Base-by-base conservation (phyloP, 2,329 filamentous ascomycete genomes). In the Fusarium coffeatum region DNA sequence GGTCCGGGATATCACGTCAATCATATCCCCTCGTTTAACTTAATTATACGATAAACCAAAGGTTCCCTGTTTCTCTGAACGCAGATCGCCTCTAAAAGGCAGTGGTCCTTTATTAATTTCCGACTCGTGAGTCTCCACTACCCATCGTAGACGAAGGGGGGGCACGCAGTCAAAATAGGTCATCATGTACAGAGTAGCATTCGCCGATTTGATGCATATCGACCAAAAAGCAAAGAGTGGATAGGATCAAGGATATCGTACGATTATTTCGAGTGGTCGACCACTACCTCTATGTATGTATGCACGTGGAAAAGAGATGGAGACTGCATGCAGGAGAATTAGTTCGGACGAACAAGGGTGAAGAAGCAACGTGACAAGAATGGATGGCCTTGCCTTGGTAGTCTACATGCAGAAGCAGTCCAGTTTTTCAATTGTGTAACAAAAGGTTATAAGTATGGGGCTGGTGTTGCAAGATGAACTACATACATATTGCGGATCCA, bases 91-190 rank as follows among this genome's bases (percentile, higher is more conserved):
- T 43, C 27, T 42, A 28, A 34, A 25, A 42, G 16, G 41, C n/a
- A 45, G 42, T 60, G 63, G 59, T 42, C 66, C 71, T 65, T 70
- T 58, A 50, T 32, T 58, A 73, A 74, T 74, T 58, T 71, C 68
- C 68, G 59, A 48, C 23, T 47, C 15, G 49, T 43, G 34, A 25
- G 37, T 63, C 43, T 59, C 59, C 68, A 65, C 59, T 41, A 23
- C 34, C 18, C 51, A 60, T 37, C 48, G 30, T 13, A 50, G 10
- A 15, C 23, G 11, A n/a, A 40, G 23, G 23, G 34, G 18, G n/a
- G 49, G 22, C 41, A 28, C 34, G n/a, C 34, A 16, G 32, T 41
- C 20, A 25, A 53, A 43, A 42, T 28, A 40, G 49, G 18, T 37
- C 34, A 37, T 42, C 49, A 53, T 37, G 23, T 37, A 37, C 34